These are phyloP conservation scores for Kandelia obovata DNA, from an alignment of 345 rosid genomes.

Conservation along the genomic window DNA sequence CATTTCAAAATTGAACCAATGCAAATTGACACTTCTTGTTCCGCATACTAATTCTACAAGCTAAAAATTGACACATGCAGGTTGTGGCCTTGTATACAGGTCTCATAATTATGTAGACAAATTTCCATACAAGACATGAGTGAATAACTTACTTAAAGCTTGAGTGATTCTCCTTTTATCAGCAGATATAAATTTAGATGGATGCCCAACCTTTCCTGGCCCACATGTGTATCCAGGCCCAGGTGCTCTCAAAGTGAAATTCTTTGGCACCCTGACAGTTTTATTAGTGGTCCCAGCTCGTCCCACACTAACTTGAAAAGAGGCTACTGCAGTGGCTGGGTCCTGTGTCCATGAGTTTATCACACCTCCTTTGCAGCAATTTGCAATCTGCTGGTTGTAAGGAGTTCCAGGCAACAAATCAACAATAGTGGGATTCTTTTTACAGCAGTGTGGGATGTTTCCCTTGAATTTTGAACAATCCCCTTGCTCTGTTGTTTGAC, in stretches of 20 bases:
- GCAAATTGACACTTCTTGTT: too few species aligned
- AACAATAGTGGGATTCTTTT: constrained; percentile 29
- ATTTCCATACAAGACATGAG: not conserved
- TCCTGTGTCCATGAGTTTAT: constrained; percentile 30
- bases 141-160: constrained; percentile 28
- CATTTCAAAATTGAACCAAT: too few species aligned
- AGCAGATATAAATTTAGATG: constrained; percentile 20
- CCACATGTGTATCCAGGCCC: constrained; percentile 37
- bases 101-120: too few species aligned
- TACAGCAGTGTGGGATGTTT: constrained; percentile 31
- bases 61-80: not conserved
- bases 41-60: not conserved
- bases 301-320: constrained; percentile 34
- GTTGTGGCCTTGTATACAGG: too few species aligned
- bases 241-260: constrained; percentile 31
- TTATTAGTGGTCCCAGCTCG: constrained; percentile 33
- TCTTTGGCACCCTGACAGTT: constrained; percentile 32
- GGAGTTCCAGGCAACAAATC: constrained; percentile 35
- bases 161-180: constrained; percentile 32
- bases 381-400: constrained; percentile 36
- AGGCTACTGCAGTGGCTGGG: constrained; percentile 19
- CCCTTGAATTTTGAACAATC: constrained; percentile 32
- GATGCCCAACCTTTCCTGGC: constrained; percentile 28
- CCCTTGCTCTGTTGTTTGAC: constrained; percentile 31
- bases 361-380: constrained; percentile 37